Evolutionary conservation across 768 basidiomycete species (phyloP), one percentile per base, ranked within the genome.

Genomic region (Kwoniella shandongensis): DNA sequence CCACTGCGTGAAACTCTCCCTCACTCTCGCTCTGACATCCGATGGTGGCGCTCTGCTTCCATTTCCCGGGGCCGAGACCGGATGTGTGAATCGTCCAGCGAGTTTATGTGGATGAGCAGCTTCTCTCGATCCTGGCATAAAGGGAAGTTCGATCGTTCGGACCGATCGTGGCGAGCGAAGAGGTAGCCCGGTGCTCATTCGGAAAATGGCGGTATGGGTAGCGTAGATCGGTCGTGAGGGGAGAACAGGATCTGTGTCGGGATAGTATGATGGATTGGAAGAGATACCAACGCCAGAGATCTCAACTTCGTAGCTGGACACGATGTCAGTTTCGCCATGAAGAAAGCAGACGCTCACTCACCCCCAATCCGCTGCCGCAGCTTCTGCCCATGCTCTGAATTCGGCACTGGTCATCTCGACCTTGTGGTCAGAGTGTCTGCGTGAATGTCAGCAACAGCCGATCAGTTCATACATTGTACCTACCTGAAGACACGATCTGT

Each of bases 401-500:
- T 78, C 77, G 8, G 55, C 58, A 22, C 65, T 64, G 15, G 73
- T 76, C 77, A 74, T 75, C 63, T 78, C 77, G 55, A 78, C 56
- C 64, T 77, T 73, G 57, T 72, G 70, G 59, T 73, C 70, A 0
- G 72, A 73, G 59, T 71, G 69, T 51, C 60, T 62, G 54, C 6
- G 6, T 6, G 13, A 22, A 10, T 18, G 46, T 18, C 11, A 35
- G 42, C 38, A 23, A 47, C 23, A 27, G 26, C 12, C 35, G 44
- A 40, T 13, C 10, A 54, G 49, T 3, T 41, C 18, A 13, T 18
- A 51, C 36, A 18, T 20, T 23, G 18, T 10, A 51, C 62, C 51
- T 30, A 75, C 74, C 76, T 59, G 69, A 78, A 78, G 4, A 76
- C 69, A 13, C 77, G 63, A 40, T 73, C 68, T 3, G 77, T 78